Conservation (phyloP, 768 basidiomycete genomes). For the Trametes elegans region DNA sequence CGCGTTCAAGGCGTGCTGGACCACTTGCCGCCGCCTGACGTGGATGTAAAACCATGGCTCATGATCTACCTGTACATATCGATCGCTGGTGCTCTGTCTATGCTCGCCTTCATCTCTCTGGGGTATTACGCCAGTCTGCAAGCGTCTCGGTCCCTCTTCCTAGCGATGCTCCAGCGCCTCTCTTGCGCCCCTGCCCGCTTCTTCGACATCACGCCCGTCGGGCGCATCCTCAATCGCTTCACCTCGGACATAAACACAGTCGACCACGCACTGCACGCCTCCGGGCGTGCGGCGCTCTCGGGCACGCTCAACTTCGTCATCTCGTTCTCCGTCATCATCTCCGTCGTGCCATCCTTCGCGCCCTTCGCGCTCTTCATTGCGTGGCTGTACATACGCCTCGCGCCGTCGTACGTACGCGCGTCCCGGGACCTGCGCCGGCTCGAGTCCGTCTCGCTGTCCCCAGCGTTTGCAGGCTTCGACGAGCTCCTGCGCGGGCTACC, state of each 20-base stretch:
- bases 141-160: slow-evolving; percentile 62
- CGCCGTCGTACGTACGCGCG: slow-evolving; percentile 57
- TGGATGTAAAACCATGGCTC: slow-evolving; percentile 64
- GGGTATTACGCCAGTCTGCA: slow-evolving; percentile 70
- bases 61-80: slow-evolving; percentile 63
- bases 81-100: slow-evolving; percentile 50
- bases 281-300: slow-evolving; percentile 51
- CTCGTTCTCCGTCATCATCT: slow-evolving; percentile 63
- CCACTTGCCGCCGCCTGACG: slow-evolving; percentile 54
- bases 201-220: slow-evolving; percentile 74
- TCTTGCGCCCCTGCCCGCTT: slow-evolving; percentile 65
- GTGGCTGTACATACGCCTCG: slow-evolving; percentile 63
- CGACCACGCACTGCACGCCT: slow-evolving; percentile 59
- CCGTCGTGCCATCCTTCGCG: slow-evolving; percentile 60
- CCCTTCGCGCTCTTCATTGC: slow-evolving; percentile 68
- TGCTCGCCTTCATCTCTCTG: slow-evolving; percentile 54
- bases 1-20: slow-evolving; percentile 35
- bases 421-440: slow-evolving; percentile 67
- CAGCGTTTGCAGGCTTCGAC: slow-evolving; percentile 72
- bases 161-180: slow-evolving; percentile 49
- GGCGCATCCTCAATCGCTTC: slow-evolving; percentile 78
- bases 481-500: slow-evolving; percentile 64
- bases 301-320: slow-evolving; percentile 60
- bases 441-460: slow-evolving; percentile 66
- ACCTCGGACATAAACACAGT: slow-evolving; percentile 72